A percentile compares a stretch with the other conserved stretches of the same genome.
phyloP scores from a whole-genome alignment of 371 early-diverging fungal species.

The Cokeromyces recurvatus region DNA sequence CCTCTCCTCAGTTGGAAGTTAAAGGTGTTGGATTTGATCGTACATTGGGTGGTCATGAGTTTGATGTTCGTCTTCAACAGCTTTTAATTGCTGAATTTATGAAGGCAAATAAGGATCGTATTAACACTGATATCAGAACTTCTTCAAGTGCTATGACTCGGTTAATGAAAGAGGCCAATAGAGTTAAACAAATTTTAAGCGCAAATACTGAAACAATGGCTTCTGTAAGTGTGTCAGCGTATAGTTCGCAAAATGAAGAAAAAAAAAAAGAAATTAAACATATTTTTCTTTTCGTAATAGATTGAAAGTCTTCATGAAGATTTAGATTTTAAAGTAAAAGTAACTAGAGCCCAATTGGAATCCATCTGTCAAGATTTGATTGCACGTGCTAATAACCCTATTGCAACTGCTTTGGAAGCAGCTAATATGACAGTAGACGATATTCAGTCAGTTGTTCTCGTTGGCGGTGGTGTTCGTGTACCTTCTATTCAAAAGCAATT shows the following conservation, averaged over 20 bases:
- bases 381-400: constrained; percentile 67
- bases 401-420: constrained; percentile 62
- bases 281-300: constrained; percentile 18
- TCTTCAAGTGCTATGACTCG: constrained; percentile 82
- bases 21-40: constrained; percentile 79
- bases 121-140: constrained; percentile 39
- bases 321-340: constrained; percentile 72
- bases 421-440: constrained; percentile 67
- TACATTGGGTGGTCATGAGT: constrained; percentile 83
- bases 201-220: constrained; percentile 87
- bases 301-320: constrained; percentile 88
- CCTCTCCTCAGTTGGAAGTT: constrained; percentile 71
- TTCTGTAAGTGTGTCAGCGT: constrained; percentile 49
- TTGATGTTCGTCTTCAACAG: constrained; percentile 79
- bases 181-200: constrained; percentile 93
- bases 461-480: constrained; percentile 91
- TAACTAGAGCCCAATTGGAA: constrained; percentile 82
- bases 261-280: not conserved
- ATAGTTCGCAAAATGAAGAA: not conserved
- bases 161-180: constrained; percentile 86
- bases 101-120: constrained; percentile 33
- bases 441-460: constrained; percentile 84
- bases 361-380: constrained; percentile 59
- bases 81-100: constrained; percentile 74
- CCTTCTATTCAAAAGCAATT: constrained; percentile 79